Evolutionary conservation across 441 rosid genomes (phyloP).

Genomic region (Syzygium malaccense): DNA sequence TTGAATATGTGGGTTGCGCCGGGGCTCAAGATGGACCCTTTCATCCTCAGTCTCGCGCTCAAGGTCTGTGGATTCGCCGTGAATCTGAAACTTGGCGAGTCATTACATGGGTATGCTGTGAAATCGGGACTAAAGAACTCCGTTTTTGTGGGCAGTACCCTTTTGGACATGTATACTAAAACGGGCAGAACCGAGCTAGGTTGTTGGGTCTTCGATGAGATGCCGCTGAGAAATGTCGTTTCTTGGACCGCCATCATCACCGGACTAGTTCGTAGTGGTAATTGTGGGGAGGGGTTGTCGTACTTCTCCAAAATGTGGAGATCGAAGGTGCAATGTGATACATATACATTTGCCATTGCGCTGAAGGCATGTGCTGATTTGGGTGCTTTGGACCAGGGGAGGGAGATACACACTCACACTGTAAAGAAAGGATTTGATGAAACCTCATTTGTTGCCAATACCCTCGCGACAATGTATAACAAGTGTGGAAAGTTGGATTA

Average conservation of each 20-base stretch:
- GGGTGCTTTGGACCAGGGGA: slow-evolving; percentile 51
- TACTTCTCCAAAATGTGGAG: slow-evolving; percentile 68
- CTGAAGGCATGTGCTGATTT: slow-evolving; percentile 77
- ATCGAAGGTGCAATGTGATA: slow-evolving; percentile 38
- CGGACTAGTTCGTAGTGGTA: slow-evolving; percentile 64
- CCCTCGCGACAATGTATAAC: slow-evolving; percentile 66
- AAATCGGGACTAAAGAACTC: slow-evolving; percentile 50
- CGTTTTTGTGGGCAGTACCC: slow-evolving; percentile 68
- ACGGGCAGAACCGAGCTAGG: slow-evolving; percentile 36
- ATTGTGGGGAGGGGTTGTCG: slow-evolving; percentile 38
- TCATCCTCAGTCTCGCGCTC: slow-evolving; percentile 56
- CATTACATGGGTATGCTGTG: slow-evolving; percentile 51
- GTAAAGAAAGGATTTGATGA: slow-evolving; percentile 48
- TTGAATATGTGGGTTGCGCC: slow-evolving; percentile 58
- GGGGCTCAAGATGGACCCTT: slow-evolving; percentile 44
- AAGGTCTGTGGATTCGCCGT: slow-evolving; percentile 56
- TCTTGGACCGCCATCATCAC: slow-evolving; percentile 88
- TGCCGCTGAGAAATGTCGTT: slow-evolving; percentile 60
- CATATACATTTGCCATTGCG: slow-evolving; percentile 50
- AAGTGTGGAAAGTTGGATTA: slow-evolving; percentile 71
- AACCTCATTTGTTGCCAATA: slow-evolving; percentile 58
- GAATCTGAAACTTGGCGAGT: slow-evolving; percentile 46
- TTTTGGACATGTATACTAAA: slow-evolving; percentile 67
- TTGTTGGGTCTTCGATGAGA: slow-evolving; percentile 49
- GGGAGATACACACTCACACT: slow-evolving; percentile 65